A percentile compares a stretch with the other conserved stretches of the same genome.
Evolutionary conservation across 345 rosid species (phyloP).

Genomic region (Gossypium ekmanianum): DNA sequence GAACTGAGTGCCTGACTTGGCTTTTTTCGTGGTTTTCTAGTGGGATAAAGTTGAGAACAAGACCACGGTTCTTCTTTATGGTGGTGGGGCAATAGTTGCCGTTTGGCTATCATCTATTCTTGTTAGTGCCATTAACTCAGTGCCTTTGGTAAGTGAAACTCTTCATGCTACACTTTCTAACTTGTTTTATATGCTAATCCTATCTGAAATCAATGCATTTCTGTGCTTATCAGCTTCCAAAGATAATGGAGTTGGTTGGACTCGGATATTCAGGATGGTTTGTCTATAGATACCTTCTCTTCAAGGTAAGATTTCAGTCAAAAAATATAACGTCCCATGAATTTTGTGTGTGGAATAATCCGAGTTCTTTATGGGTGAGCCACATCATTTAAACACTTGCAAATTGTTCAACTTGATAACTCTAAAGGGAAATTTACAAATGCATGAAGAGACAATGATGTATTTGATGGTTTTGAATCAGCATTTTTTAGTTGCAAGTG

Average conservation of each 20-base stretch:
- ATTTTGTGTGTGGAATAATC: not conserved
- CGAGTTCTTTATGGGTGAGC: not conserved
- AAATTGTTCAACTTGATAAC: not conserved
- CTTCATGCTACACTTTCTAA: not conserved
- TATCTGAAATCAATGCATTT: constrained; percentile 11
- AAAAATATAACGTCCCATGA: not conserved
- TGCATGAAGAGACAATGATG: not conserved
- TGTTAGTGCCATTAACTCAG: constrained; percentile 91
- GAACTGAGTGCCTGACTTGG: constrained; percentile 5
- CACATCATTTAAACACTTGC: not conserved
- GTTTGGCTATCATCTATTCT: constrained; percentile 84
- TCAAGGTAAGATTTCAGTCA: constrained; percentile 51
- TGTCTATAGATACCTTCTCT: constrained; percentile 97
- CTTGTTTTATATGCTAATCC: not conserved
- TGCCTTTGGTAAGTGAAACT: constrained; percentile 66
- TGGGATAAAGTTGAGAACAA: constrained; percentile 98
- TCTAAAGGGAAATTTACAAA: not conserved
- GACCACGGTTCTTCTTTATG: constrained; percentile 78
- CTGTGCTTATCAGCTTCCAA: constrained; percentile 63
- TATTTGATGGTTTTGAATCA: not conserved
- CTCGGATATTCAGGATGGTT: constrained; percentile 99
- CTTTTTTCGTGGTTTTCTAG: constrained; percentile 31
- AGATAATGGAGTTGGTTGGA: constrained; percentile 93
- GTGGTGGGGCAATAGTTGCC: constrained; percentile 93
- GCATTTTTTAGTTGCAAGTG: not conserved